Base-by-base conservation (phyloP, 2,329 filamentous ascomycete species). In the Triangularia setosa region DNA sequence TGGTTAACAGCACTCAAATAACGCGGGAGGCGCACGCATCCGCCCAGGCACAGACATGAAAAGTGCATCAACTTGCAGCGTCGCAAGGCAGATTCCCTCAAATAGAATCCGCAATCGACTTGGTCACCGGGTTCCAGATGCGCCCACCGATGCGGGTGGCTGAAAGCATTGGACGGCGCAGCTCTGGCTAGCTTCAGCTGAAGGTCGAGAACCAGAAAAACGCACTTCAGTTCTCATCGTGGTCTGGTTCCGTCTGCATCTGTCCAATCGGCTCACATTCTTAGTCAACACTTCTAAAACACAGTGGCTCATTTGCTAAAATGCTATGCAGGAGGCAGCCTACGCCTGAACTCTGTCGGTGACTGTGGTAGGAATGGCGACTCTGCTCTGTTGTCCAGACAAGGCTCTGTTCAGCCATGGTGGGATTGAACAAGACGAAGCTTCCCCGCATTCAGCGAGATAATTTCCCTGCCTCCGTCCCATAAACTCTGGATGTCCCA, bases 151-250 rank as follows among this genome's bases (percentile, higher is more conserved):
- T 48, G 21, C 33, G 30, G 30, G 57, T 59, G 57, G 57, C 57
- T 59, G 33, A 59, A 59, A 59, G 56, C n/a, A 40, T 9, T 58
- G 56, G 27, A 58, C 28, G 27, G 21, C 30, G n/a, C 40, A 48
- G 40, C 40, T 48, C 40, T 23, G n/a, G n/a, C 40, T 48, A 21
- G 52, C 11, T 28, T 55, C 52, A 55, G 52, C 52, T 55, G 24
- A 55, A 55, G 52, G 52, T 18, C 14, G 11, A 25, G 52, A 55
- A 55, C 52, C 23, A 55, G 14, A 16, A 55, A 55, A 28, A 27
- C 52, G 11, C 52, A 12, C 52, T 48, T 48, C n/a, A 9, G 4
- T 48, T 48, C 40, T 48, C 40, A 48, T 18, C n/a, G 9, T 14
- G 40, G 40, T 18, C 8, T 48, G n/a, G 40, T n/a, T 48, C 30